Base-by-base conservation (phyloP, 345 rosid genomes). In the Murraya paniculata region DNA sequence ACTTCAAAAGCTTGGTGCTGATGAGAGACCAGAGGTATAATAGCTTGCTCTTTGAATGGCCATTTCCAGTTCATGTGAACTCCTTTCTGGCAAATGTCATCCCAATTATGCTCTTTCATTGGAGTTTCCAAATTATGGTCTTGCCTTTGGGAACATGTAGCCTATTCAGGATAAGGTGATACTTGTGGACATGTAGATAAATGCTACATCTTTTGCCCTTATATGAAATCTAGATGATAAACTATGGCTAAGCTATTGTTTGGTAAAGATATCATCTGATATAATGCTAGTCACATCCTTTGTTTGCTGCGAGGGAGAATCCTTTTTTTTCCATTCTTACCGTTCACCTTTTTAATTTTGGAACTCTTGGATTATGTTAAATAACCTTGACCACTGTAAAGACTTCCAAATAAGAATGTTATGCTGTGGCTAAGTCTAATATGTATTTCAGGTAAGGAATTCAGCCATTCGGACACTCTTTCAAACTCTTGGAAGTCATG, bases 1-100 rank as follows among this genome's bases (percentile, higher is more conserved):
- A 77, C 97, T 96, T 84, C 97, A 92, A 82, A 90, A 90, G 86
- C 97, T 94, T 83, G 99, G 97, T 79, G 92, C 86, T 81, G 99
- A 96, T 77, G 98, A 94, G 73, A 91, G 99, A 80, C 97, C 99
- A 55, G 99, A 96, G 99, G 99, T 95, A 85, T 74, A 73, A 72
- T 78, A 71, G 61, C 53, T 61, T 84, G 39, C 62, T 31, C 7
- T 64, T 31, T 33, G 48, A 13, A 11, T 76, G 21, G 58, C n/a
- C 24, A 25, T 38, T 72, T 62, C 62, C 6, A 9, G 59, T 58
- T 66, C 71, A 50, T 19, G 27, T 72, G 58, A 74, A 24, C 64
- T 59, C 16, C 77, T 38, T 48, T 48, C 60, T 19, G 6, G n/a
- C 33, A 48, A 75, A 11, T 30, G 31, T 53, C 70, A 36, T 59